These are phyloP conservation scores for Rhizopogon sp. DNA, from an alignment of 768 basidiomycete species.

Conservation along the genomic window DNA sequence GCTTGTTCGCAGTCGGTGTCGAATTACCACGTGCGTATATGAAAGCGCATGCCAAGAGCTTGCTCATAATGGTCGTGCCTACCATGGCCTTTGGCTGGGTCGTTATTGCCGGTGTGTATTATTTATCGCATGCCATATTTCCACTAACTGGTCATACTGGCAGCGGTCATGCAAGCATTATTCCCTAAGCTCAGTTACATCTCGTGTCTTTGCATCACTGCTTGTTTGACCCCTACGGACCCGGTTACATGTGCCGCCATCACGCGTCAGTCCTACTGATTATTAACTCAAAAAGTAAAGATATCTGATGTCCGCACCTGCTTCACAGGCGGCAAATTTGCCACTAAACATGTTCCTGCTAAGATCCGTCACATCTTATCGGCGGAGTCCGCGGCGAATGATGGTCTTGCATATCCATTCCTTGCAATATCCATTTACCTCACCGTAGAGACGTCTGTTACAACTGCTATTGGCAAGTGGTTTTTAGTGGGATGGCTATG, in stretches of 20 bases:
- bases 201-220: conserved; percentile 80
- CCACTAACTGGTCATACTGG: background rate
- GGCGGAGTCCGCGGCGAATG: conserved; percentile 92
- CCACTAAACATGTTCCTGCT: conserved; percentile 60
- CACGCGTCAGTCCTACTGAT: conserved; percentile 41
- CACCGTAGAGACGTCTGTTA: conserved; percentile 58
- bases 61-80: conserved; percentile 67
- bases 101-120: conserved; percentile 55
- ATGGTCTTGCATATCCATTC: conserved; percentile 94
- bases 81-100: conserved; percentile 88
- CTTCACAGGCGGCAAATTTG: conserved; percentile 62
- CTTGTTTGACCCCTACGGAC: conserved; percentile 91
- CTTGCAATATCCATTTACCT: conserved; percentile 84
- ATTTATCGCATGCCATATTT: background rate
- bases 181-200: conserved; percentile 71
- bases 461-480: conserved; percentile 78
- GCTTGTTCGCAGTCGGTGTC: conserved; percentile 93
- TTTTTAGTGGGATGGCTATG: conserved; percentile 81
- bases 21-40: conserved; percentile 88
- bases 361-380: conserved; percentile 79
- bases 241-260: conserved; percentile 88
- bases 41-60: conserved; percentile 67
- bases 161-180: conserved; percentile 62
- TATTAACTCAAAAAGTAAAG: background rate
- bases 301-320: background rate